Conservation (phyloP, 441 rosid genomes). For the Bocquillonia castaneifolia region DNA sequence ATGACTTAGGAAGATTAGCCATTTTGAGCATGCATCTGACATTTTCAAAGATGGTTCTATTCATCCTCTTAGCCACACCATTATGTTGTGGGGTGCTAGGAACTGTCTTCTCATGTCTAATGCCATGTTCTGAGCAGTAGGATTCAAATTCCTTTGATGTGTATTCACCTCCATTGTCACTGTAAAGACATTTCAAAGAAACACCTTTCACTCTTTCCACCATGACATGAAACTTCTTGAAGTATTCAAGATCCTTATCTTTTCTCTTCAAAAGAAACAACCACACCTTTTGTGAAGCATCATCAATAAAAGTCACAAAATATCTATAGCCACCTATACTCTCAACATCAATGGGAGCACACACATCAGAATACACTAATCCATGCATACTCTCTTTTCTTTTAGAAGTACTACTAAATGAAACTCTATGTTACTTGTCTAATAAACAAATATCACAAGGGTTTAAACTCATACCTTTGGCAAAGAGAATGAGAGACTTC, state of each 20-base stretch:
- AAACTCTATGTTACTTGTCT: conserved; percentile 7
- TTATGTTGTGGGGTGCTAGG: neutral
- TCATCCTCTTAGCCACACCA: neutral
- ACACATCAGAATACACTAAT: conserved; percentile 12
- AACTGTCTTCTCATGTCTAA: conserved; percentile 1
- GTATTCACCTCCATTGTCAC: conserved; percentile 5
- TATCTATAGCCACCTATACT: neutral
- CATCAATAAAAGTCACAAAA: conserved; percentile 17
- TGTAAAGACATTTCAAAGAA: neutral
- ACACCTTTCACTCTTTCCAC: neutral
- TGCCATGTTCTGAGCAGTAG: neutral
- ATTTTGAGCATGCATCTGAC: neutral
- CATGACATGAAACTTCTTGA: conserved; percentile 6
- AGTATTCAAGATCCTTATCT: neutral
- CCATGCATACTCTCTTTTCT: neutral
- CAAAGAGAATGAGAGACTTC: neutral
- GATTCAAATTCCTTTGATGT: neutral
- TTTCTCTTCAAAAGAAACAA: neutral
- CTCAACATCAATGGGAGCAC: conserved; percentile 10
- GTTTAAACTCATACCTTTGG: neutral
- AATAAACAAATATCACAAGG: conserved; percentile 9
- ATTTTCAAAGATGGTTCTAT: neutral
- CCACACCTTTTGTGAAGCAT: neutral
- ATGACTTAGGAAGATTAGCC: neutral
- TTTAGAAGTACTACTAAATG: neutral